Conservation (phyloP, 306 rosid genomes). For the Astragalus glycyphyllos region DNA sequence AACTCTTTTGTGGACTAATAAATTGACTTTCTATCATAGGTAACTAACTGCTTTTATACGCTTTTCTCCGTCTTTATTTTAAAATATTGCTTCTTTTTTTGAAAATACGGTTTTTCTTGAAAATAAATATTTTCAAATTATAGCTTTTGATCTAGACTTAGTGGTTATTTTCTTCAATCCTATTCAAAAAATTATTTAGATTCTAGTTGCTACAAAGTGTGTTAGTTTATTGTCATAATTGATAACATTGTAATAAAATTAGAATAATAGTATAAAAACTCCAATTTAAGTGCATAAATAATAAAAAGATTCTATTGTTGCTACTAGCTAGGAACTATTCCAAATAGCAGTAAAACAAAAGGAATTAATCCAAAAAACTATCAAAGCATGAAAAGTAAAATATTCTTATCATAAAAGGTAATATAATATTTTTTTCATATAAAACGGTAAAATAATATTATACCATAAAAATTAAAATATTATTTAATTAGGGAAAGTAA, state of each 20-base stretch:
- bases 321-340: too few species aligned
- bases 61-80: not conserved
- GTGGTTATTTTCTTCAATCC: slow-evolving; percentile 9
- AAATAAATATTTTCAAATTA: too few species aligned
- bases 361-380: not conserved
- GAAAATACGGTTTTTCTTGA: too few species aligned
- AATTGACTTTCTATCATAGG: too few species aligned
- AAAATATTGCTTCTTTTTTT: not conserved
- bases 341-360: too few species aligned
- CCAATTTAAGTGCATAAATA: not conserved
- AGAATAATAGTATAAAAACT: not conserved
- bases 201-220: not conserved
- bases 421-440: too few species aligned
- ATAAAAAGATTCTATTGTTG: not conserved
- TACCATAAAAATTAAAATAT: not conserved
- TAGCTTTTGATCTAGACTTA: not conserved
- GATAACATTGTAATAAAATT: not conserved
- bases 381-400: not conserved
- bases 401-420: not conserved
- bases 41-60: too few species aligned
- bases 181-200: not conserved
- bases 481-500: slow-evolving; percentile 11
- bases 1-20: too few species aligned
- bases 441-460: too few species aligned
- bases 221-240: not conserved